These are phyloP conservation scores for Globisporangium recalcitrans DNA, from an alignment of 352 stramenopile species.

Conservation along the genomic window DNA sequence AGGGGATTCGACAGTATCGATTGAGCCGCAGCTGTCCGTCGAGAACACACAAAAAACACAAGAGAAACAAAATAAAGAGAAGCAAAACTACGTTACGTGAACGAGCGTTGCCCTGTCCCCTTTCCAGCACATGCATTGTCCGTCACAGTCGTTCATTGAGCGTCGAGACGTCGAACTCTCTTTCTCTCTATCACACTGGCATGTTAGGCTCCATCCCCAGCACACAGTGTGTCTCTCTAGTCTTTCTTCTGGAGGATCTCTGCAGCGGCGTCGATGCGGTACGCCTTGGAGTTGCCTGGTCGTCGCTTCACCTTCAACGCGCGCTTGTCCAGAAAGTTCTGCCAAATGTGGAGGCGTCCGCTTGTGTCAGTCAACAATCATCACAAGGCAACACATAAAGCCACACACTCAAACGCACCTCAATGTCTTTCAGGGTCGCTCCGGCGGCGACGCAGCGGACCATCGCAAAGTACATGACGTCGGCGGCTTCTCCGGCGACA, in stretches of 20 bases:
- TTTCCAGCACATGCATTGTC: background rate
- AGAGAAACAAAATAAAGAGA: slow-evolving; percentile 8
- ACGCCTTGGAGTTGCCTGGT: slow-evolving; percentile 84
- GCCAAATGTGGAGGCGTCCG: too few species aligned
- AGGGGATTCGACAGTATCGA: background rate
- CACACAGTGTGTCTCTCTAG: background rate
- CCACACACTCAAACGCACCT: slow-evolving; percentile 36
- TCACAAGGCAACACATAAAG: background rate
- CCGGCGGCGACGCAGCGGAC: slow-evolving; percentile 88
- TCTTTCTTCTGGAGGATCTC: slow-evolving; percentile 59
- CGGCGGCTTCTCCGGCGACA: slow-evolving; percentile 91
- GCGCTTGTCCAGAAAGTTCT: slow-evolving; percentile 89
- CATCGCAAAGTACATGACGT: slow-evolving; percentile 97
- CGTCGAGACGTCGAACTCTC: background rate
- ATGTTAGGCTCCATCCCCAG: too few species aligned
- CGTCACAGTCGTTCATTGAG: background rate
- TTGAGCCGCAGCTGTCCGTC: background rate
- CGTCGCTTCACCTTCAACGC: slow-evolving; percentile 90
- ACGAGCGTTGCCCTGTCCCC: background rate
- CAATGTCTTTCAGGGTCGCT: slow-evolving; percentile 90
- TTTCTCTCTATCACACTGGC: background rate
- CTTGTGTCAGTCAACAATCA: background rate
- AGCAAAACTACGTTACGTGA: slow-evolving; percentile 8
- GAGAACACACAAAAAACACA: background rate
- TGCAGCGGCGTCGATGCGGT: slow-evolving; percentile 77